Conservation (phyloP, 345 rosid species). For the Citrus reticulata region DNA sequence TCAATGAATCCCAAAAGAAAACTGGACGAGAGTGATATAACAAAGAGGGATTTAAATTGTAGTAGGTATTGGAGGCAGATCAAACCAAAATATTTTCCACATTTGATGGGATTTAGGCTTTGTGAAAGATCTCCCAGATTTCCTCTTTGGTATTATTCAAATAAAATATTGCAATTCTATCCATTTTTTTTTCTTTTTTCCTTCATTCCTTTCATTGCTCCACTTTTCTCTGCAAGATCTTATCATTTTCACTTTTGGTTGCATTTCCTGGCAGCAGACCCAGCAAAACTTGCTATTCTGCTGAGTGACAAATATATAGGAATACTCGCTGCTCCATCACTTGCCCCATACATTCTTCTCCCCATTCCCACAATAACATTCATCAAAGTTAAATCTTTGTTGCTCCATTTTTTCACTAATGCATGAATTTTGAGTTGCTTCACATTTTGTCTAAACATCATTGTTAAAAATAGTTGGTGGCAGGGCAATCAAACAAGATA, state of each 20-base stretch:
- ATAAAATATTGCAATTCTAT: background rate
- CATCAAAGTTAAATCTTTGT: background rate
- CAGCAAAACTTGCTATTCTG: slow-evolving; percentile 26
- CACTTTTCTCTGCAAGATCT: slow-evolving; percentile 43
- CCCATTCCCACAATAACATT: slow-evolving; percentile 9
- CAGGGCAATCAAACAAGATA: background rate
- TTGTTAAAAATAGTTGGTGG: background rate
- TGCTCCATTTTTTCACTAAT: background rate
- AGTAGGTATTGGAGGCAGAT: slow-evolving; percentile 5
- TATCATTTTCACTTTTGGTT: slow-evolving; percentile 40
- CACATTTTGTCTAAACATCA: background rate
- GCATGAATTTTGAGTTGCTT: background rate
- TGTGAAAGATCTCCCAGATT: slow-evolving; percentile 6
- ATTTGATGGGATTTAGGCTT: slow-evolving; percentile 24
- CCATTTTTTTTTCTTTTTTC: background rate
- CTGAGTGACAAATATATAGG: slow-evolving; percentile 26
- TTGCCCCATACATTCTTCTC: slow-evolving; percentile 42
- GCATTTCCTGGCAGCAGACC: slow-evolving; percentile 39
- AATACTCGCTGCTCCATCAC: slow-evolving; percentile 41
- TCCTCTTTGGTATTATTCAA: slow-evolving; percentile 2
- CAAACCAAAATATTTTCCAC: slow-evolving; percentile 20
- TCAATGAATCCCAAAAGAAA: slow-evolving; percentile 3
- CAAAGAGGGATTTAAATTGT: background rate
- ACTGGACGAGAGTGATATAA: background rate
- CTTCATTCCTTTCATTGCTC: slow-evolving; percentile 15